Percentiles rank a stretch among this genome's conserved stretches.
phyloP scores from a whole-genome alignment of 106 monocot genomes.

The Hemerocallis citrina region DNA sequence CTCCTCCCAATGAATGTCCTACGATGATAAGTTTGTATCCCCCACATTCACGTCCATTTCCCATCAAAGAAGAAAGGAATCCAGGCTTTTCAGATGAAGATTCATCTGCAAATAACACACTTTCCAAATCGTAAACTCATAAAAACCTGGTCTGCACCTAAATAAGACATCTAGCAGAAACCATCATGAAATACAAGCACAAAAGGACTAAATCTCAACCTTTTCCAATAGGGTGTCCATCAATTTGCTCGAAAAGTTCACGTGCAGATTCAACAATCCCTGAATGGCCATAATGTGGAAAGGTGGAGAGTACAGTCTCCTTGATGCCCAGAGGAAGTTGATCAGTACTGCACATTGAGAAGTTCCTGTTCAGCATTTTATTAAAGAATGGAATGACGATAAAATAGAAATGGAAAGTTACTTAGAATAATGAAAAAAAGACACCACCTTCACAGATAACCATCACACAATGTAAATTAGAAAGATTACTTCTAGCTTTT shows the following conservation, averaged over 20 bases:
- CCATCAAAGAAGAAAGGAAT: conserved; percentile 84
- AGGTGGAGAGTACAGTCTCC: conserved; percentile 59
- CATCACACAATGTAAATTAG: background rate
- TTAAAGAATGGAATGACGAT: too few species aligned
- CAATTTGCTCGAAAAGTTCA: conserved; percentile 85
- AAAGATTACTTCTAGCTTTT: background rate
- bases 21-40: conserved; percentile 79
- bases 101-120: conserved; percentile 17
- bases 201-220: conserved; percentile 11
- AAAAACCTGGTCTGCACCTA: background rate
- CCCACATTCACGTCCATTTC: conserved; percentile 62
- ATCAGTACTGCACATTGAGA: conserved; percentile 40
- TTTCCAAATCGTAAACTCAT: conserved; percentile 4
- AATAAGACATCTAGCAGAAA: background rate
- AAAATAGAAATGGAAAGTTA: too few species aligned
- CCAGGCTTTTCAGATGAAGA: conserved; percentile 34
- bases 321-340: conserved; percentile 31
- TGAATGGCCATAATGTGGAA: conserved; percentile 93
- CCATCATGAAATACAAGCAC: background rate
- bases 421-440: too few species aligned
- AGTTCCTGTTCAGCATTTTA: background rate
- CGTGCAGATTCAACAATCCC: conserved; percentile 91
- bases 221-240: conserved; percentile 37
- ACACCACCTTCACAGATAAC: background rate
- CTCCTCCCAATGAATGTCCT: conserved; percentile 94